phyloP scores from a whole-genome alignment of 495 filamentous ascomycete species.

The Endocarpon pusillum region DNA sequence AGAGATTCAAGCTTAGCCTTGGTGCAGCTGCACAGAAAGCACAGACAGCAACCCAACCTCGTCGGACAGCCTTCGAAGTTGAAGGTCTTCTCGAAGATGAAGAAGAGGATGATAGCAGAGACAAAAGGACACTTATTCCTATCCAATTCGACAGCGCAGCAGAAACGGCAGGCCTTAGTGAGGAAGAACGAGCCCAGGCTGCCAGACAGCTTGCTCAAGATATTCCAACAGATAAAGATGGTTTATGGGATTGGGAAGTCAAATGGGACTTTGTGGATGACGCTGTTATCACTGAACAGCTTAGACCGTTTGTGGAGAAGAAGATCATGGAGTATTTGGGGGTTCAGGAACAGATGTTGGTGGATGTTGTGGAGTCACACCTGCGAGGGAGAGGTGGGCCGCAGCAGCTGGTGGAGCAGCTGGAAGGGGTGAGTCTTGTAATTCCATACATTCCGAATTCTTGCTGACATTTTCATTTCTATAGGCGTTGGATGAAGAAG shows the following conservation, averaged over 20 bases:
- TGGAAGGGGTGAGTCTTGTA: conserved; percentile 57
- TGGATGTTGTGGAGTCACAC: conserved; percentile 83
- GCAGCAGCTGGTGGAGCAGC: conserved; percentile 62
- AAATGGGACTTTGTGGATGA: conserved; percentile 92
- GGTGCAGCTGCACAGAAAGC: conserved; percentile 73
- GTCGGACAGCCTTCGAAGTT: conserved; percentile 79
- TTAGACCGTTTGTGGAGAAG: conserved; percentile 92
- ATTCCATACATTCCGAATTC: not conserved
- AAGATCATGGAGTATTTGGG: conserved; percentile 94
- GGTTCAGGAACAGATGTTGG: conserved; percentile 88
- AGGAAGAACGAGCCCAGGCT: conserved; percentile 69
- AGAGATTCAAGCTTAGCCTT: conserved; percentile 86
- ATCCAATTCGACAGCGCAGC: conserved; percentile 78
- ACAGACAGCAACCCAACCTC: conserved; percentile 50
- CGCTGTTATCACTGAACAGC: conserved; percentile 63
- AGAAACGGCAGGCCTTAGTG: conserved; percentile 49
- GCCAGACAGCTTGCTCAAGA: conserved; percentile 68
- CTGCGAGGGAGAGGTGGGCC: conserved; percentile 61
- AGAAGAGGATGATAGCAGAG: conserved; percentile 54
- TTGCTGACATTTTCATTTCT: conserved; percentile 18
- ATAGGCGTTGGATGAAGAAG: conserved; percentile 85
- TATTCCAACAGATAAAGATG: conserved; percentile 74
- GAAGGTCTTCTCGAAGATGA: conserved; percentile 90
- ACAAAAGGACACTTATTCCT: conserved; percentile 69
- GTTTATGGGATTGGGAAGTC: conserved; percentile 80